Percentiles rank a stretch among this genome's conserved stretches.
Conservation (phyloP, 805 yeast genomes). For the Schwanniomyces polymorphus region DNA sequence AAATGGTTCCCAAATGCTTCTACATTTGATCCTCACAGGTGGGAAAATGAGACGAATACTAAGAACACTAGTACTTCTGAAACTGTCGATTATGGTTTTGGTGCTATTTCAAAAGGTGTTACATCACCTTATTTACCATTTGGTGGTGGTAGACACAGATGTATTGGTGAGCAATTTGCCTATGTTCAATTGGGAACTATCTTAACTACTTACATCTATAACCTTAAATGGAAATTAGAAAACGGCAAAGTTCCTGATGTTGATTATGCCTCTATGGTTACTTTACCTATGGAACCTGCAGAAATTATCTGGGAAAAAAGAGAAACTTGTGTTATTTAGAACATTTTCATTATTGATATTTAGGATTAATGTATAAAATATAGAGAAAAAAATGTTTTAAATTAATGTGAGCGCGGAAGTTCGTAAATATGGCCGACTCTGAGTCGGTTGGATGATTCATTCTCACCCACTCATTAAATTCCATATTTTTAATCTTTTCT, state of each 20-base stretch:
- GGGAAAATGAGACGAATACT: slow-evolving; percentile 48
- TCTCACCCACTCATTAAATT: neutral
- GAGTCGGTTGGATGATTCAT: neutral
- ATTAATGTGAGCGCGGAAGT: neutral
- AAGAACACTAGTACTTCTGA: slow-evolving; percentile 2
- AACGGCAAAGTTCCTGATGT: slow-evolving; percentile 52
- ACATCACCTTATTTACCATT: slow-evolving; percentile 94
- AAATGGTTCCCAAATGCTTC: slow-evolving; percentile 76
- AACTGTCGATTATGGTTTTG: slow-evolving; percentile 91
- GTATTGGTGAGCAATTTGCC: slow-evolving; percentile 99
- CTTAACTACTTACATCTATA: slow-evolving; percentile 70
- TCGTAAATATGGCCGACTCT: neutral
- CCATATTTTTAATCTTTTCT: neutral
- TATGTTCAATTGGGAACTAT: slow-evolving; percentile 88
- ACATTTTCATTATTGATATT: neutral
- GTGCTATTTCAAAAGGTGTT: slow-evolving; percentile 94
- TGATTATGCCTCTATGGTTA: slow-evolving; percentile 90
- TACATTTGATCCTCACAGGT: slow-evolving; percentile 81
- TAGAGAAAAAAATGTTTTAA: neutral
- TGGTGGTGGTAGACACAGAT: slow-evolving; percentile 99
- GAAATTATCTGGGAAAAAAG: slow-evolving; percentile 71
- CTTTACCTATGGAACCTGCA: slow-evolving; percentile 82
- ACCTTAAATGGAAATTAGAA: slow-evolving; percentile 69
- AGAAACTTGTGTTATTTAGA: slow-evolving; percentile 32
- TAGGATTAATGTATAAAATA: neutral